Conservation (phyloP, 2,329 filamentous ascomycete species). For the Rosellinia necatrix region DNA sequence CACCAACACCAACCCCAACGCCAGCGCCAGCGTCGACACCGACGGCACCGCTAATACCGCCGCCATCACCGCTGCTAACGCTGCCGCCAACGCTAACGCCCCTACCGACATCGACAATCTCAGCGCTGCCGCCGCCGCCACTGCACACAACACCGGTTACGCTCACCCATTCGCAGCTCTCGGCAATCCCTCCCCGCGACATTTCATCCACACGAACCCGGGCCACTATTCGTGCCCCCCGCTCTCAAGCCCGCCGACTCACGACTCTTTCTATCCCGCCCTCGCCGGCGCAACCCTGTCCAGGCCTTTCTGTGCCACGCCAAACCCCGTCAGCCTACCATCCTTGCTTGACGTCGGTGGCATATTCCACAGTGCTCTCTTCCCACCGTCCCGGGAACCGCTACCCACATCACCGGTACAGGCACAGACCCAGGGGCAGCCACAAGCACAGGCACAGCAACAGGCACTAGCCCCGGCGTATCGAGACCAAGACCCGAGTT, state of each 20-base stretch:
- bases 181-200: background rate
- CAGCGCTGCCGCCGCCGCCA: background rate
- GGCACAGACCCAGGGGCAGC: background rate
- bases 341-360: slow-evolving; percentile 2
- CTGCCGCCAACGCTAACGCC: background rate
- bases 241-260: background rate
- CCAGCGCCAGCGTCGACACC: background rate
- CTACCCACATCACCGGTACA: background rate
- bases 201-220: background rate
- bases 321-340: background rate
- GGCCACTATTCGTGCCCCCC: slow-evolving; percentile 3
- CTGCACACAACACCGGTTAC: background rate
- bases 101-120: background rate
- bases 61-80: background rate
- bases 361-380: background rate
- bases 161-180: no score
- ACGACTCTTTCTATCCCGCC: slow-evolving; percentile 14
- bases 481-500: background rate
- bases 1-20: background rate
- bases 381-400: background rate
- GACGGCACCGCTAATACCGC: background rate
- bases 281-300: background rate
- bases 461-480: background rate
- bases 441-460: background rate
- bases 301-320: background rate